These are phyloP conservation scores for Phytophthora europaea DNA, from an alignment of 352 stramenopile genomes.

Conservation along the genomic window DNA sequence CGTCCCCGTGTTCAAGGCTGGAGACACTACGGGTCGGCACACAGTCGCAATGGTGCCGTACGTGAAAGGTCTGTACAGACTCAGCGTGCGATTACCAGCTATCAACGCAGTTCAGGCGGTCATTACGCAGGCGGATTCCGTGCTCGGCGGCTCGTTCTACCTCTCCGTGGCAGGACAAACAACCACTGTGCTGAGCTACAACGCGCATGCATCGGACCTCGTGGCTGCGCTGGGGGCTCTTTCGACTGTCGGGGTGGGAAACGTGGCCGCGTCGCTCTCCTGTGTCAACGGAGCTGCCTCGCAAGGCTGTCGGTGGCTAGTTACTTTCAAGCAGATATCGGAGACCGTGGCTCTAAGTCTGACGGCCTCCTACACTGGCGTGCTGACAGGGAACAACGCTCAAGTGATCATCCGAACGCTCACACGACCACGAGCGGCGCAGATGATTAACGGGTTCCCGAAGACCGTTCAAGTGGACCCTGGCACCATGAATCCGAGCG, in stretches of 20 bases:
- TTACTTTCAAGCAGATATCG: slow-evolving; percentile 60
- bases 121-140: slow-evolving; percentile 51
- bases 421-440: slow-evolving; percentile 35
- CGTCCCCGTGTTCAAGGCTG: slow-evolving; percentile 78
- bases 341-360: slow-evolving; percentile 32
- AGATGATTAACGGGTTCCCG: slow-evolving; percentile 72
- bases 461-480: slow-evolving; percentile 68
- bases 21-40: slow-evolving; percentile 77
- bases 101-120: slow-evolving; percentile 85
- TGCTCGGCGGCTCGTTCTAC: slow-evolving; percentile 72
- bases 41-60: slow-evolving; percentile 90
- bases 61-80: slow-evolving; percentile 91
- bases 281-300: slow-evolving; percentile 56
- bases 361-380: slow-evolving; percentile 63
- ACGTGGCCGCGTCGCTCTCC: slow-evolving; percentile 37
- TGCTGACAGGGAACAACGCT: slow-evolving; percentile 80
- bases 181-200: slow-evolving; percentile 69
- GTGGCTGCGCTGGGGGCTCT: slow-evolving; percentile 77
- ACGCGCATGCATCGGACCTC: slow-evolving; percentile 48
- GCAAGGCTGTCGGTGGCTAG: slow-evolving; percentile 75
- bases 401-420: slow-evolving; percentile 44
- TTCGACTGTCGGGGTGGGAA: slow-evolving; percentile 51
- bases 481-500: slow-evolving; percentile 71
- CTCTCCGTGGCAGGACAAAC: slow-evolving; percentile 59
- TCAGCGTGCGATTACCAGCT: slow-evolving; percentile 85